Percentiles rank a stretch among this genome's conserved stretches.
phyloP scores from a whole-genome alignment of 805 yeast genomes.

The Wickerhamiella lipophila region DNA sequence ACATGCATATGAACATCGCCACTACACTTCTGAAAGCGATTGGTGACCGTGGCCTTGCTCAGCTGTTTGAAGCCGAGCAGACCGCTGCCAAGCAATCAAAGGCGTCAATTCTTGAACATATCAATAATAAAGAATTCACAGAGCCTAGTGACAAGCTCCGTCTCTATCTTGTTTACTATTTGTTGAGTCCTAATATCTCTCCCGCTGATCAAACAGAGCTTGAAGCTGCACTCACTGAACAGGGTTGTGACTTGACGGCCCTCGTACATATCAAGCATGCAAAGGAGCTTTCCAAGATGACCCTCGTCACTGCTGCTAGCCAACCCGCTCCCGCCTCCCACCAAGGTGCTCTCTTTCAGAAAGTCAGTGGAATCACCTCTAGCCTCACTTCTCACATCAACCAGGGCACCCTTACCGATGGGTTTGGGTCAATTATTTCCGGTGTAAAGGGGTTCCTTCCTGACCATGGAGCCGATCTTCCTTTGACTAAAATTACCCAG shows the following conservation, averaged over 20 bases:
- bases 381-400: slow-evolving; percentile 62
- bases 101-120: slow-evolving; percentile 41
- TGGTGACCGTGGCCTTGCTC: slow-evolving; percentile 76
- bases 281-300: slow-evolving; percentile 56
- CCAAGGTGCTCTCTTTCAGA: slow-evolving; percentile 30
- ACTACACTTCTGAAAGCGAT: slow-evolving; percentile 71
- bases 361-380: slow-evolving; percentile 60
- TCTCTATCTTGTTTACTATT: slow-evolving; percentile 67
- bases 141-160: slow-evolving; percentile 62
- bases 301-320: slow-evolving; percentile 25
- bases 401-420: slow-evolving; percentile 70
- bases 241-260: slow-evolving; percentile 50
- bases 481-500: slow-evolving; percentile 82
- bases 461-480: slow-evolving; percentile 66
- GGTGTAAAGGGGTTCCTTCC: slow-evolving; percentile 82
- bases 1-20: slow-evolving; percentile 92
- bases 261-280: slow-evolving; percentile 64
- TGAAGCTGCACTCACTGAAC: slow-evolving; percentile 46
- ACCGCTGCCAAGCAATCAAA: slow-evolving; percentile 39
- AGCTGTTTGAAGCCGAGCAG: slow-evolving; percentile 90
- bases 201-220: slow-evolving; percentile 45
- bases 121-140: slow-evolving; percentile 47
- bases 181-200: slow-evolving; percentile 33
- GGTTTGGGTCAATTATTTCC: slow-evolving; percentile 77
- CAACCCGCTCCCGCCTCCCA: slow-evolving; percentile 19